A percentile compares a stretch with the other conserved stretches of the same genome.
These are phyloP conservation scores for Brasilioporus rufonigricans DNA, from an alignment of 768 basidiomycete genomes.

Conservation along the genomic window DNA sequence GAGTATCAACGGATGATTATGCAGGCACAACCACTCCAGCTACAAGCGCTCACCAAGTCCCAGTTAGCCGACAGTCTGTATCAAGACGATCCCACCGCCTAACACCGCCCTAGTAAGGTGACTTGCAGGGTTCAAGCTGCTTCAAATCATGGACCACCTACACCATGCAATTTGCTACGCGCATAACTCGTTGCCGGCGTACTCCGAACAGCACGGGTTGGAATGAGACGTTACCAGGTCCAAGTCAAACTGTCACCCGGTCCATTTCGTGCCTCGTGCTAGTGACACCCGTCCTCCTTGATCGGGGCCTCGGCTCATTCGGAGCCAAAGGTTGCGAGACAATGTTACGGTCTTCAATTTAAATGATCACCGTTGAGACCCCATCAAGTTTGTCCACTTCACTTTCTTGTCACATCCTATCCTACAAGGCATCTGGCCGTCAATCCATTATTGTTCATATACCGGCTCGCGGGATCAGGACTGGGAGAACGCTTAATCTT, in stretches of 20 bases:
- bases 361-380: neutral
- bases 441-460: neutral
- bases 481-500: neutral
- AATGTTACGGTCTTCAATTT: neutral
- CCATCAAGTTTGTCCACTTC: neutral
- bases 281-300: neutral
- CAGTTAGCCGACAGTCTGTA: too few relatives aligned
- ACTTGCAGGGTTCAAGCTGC: too few relatives aligned
- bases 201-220: neutral
- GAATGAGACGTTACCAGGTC: neutral
- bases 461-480: neutral
- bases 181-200: neutral
- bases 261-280: neutral
- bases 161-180: too few relatives aligned
- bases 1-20: too few relatives aligned
- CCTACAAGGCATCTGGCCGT: neutral
- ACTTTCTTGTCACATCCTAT: neutral
- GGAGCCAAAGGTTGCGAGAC: neutral
- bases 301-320: neutral
- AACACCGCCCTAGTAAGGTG: too few relatives aligned
- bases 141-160: too few relatives aligned
- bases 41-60: too few relatives aligned
- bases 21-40: too few relatives aligned
- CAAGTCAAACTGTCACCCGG: neutral
- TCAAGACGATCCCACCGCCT: too few relatives aligned